Base-by-base conservation (phyloP, 2,329 filamentous ascomycete genomes). In the Zymoseptoria pseudotritici region DNA sequence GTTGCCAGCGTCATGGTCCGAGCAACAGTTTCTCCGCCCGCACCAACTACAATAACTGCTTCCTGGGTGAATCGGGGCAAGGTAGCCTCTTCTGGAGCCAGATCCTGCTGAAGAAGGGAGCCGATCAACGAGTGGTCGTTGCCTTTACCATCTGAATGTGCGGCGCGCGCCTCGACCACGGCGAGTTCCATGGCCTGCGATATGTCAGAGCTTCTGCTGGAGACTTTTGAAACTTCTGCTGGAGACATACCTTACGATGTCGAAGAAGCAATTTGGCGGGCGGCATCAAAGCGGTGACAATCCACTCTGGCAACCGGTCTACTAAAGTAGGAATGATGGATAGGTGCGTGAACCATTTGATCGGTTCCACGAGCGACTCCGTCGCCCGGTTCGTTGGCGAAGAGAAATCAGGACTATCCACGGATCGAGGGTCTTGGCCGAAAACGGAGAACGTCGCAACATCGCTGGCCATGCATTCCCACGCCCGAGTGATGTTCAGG, bases 21-120 rank as follows among this genome's bases (percentile, higher is more conserved):
- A 1, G 73, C 77, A 8, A 75, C 73, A 0, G 78, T 81, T 60
- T 80, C 77, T 17, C 72, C 71, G 17, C 78, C 79, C 3, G 73
- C 79, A 61, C 79, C 78, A 60, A 80, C 70, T 58, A 81, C 68
- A 0, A 75, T 73, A 61, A 76, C 72, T 0, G 73, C 74, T 68
- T 80, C 79, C 19, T 79, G 74, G 49, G 73, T 65, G 6, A 71
- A 64, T 24, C 72, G 70, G 26, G 69, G 71, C 31, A 73, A 69
- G 7, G 74, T 76, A 29, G 55, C 24, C 22, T 71, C 71, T 62
- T 73, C 71, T 4, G 71, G 71, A 51, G 55, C 54, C 9, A 60
- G 50, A 21, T 42, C 53, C 50, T 59, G 57, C 11, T 61, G 42
- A 11, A 62, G 50, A 11, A 61, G 29, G 3, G 59, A 58, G 59